Conservation (phyloP, 129 eudicot species). For the Flaveria ramosissima region DNA sequence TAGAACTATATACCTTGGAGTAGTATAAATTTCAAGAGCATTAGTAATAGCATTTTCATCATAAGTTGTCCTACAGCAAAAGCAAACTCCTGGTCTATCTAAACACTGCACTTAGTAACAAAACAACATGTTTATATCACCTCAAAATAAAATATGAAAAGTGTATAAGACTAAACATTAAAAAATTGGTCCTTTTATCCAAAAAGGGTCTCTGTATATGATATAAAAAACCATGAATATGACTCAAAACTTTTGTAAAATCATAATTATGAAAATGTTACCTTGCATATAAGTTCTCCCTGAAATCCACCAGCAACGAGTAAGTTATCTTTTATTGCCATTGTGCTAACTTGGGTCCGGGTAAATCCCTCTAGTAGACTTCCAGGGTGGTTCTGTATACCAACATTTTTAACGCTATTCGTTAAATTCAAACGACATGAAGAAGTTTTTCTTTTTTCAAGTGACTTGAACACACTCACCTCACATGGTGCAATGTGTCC, state of each 20-base stretch:
- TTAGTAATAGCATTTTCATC: constrained; percentile 90
- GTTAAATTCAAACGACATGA: background rate
- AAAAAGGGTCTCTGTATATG: background rate
- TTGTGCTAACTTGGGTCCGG: constrained; percentile 84
- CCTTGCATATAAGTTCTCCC: constrained; percentile 97
- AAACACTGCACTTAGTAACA: constrained; percentile 51
- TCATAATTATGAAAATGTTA: constrained; percentile 1
- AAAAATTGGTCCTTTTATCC: background rate
- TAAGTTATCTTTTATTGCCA: constrained; percentile 78
- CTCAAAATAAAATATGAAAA: background rate
- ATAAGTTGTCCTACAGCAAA: constrained; percentile 71
- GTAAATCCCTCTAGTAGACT: constrained; percentile 85
- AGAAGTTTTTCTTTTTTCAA: background rate
- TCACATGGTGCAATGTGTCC: constrained; percentile 88
- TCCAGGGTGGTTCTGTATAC: constrained; percentile 79
- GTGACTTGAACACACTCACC: constrained; percentile 44
- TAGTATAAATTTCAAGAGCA: constrained; percentile 66
- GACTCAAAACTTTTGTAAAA: background rate
- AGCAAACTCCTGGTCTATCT: constrained; percentile 76
- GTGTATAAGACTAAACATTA: background rate
- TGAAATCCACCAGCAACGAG: constrained; percentile 91
- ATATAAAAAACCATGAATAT: background rate
- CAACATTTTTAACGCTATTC: background rate
- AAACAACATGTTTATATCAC: background rate
- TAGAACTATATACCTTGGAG: constrained; percentile 53